Evolutionary conservation across 116 monocot genomes (phyloP), one percentile per base, ranked within the genome.

Genomic region (Papilionanthe hybrid): DNA sequence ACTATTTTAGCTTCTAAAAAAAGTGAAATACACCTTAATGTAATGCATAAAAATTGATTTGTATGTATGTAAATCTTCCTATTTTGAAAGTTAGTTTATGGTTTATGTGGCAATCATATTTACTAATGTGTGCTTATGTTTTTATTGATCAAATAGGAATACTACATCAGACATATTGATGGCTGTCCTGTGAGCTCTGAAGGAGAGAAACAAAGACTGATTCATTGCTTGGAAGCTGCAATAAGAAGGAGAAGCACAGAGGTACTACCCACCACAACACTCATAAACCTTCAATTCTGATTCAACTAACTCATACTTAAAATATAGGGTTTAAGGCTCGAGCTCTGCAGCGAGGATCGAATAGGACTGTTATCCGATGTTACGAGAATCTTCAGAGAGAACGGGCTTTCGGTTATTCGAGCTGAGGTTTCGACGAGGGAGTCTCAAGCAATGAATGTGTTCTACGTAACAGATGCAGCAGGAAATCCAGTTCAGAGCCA

Each of bases 151-250:
- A 55, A 85, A 80, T 58, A 95, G 95, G 95, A 95, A 75, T 95
- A 91, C 79, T 95, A 84, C 88, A 95, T 95, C 32, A 84, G 88
- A 37, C 91, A 91, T 75, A 72, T 91, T 28, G 92, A 91, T 72
- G 95, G 93, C 47, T 67, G 50, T 27, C 86, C 92, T 0, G 85
- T 89, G 30, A 91, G 85, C 79, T 95, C 88, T 1, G 91, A 90
- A 84, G 91, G 85, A 5, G 95, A 95, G 75, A 81, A 86, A 68
- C 91, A 85, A 55, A 78, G 95, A 15, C 30, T 95, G 72, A 79
- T 82, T 43, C 81, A 80, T 57, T 92, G 95, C 82, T 75, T 95
- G 42, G 92, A 95, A 82, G 95, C 92, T 27, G 95, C 95, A 37
- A 89, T 95, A 75, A 82, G 79, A 48, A 79, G 91, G 45, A 78